phyloP scores from a whole-genome alignment of 306 rosid genomes.

The Quercus ilex region DNA sequence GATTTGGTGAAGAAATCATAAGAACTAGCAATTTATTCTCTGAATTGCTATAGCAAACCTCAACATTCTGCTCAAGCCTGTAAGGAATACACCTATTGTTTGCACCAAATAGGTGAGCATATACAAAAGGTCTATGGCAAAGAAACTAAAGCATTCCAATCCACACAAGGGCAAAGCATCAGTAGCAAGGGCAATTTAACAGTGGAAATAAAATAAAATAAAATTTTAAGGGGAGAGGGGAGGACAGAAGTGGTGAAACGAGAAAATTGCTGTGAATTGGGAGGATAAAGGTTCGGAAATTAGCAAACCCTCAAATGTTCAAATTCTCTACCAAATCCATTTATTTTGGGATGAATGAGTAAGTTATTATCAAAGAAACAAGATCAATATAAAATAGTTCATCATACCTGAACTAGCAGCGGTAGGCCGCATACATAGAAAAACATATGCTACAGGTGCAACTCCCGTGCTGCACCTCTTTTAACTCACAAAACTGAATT shows the following conservation, averaged over 20 bases:
- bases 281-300: background rate
- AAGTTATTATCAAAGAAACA: too few species aligned
- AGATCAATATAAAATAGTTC: too few species aligned
- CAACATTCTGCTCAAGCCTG: constrained; percentile 13
- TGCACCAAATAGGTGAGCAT: background rate
- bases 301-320: background rate
- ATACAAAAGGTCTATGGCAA: too few species aligned
- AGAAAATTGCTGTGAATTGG: background rate
- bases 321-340: background rate
- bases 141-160: background rate
- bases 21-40: constrained; percentile 31
- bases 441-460: too few species aligned
- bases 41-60: constrained; percentile 1
- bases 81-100: constrained; percentile 34
- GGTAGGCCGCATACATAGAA: too few species aligned
- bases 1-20: constrained; percentile 36
- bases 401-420: too few species aligned
- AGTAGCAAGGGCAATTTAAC: background rate
- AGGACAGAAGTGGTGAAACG: background rate
- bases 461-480: too few species aligned
- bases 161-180: background rate
- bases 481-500: too few species aligned
- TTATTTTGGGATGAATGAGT: too few species aligned
- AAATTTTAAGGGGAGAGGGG: background rate
- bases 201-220: background rate